Base-by-base conservation (phyloP, 202 grass and related monocot species). In the Setaria viridis region DNA sequence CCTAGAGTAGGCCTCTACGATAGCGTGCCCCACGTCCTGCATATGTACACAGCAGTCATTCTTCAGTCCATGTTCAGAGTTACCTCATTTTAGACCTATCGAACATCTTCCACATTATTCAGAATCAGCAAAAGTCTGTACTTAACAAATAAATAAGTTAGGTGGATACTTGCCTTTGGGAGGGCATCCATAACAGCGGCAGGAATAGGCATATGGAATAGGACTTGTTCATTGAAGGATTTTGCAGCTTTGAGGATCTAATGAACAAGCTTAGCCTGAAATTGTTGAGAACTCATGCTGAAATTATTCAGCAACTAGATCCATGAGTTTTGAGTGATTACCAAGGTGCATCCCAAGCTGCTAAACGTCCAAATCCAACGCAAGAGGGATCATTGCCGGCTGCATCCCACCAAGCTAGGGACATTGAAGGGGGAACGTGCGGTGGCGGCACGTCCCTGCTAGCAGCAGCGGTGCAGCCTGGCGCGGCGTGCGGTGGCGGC, bases 161-260 rank as follows among this genome's bases (percentile, higher is more conserved):
- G 70, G 54, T 77, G 57, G 72, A 47, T 68, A 59, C 89, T 94
- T 94, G 70, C 97, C 94, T 96, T 99, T 11, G 93, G 94, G 88
- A 99, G 97, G 48, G 90, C 92, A 71, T 93, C 92, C 65, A 84
- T 89, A 50, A 94, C 87, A 70, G 90, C 84, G 63, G 70, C 54
- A 39, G 97, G 97, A 79, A 96, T 86, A 74, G 88, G 80, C 64
- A 99, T 99, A 69, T 94, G 94, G 60, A 76, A 82, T 49, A 99
- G 79, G 54, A 96, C 97, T 88, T 96, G 88, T 72, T 94, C 92
- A 37, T 99, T 96, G 70, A 99, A 97, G 47, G 92, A 94, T 88
- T 96, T 99, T 6, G 92, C 89, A 34, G 97, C 97, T 85, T 99
- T 99, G 45, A 99, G 90, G 71, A 99, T 88, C 87, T 99, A 94